Evolutionary conservation across 208 protist genomes (phyloP).

Genomic region (Leishmania turanica): DNA sequence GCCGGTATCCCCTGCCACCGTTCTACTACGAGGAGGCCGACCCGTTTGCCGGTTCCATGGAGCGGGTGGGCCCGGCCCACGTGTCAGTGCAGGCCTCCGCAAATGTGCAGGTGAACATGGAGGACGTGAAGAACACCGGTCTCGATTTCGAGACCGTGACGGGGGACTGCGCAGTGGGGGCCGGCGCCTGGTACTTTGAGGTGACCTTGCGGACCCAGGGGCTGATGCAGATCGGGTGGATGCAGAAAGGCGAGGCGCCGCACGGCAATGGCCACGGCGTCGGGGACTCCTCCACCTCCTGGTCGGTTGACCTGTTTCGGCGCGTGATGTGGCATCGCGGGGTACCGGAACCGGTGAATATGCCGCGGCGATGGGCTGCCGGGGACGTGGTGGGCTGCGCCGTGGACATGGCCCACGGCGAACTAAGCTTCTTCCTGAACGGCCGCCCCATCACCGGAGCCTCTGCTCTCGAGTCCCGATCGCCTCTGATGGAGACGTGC

Average conservation of each 20-base stretch:
- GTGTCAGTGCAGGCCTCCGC: constrained; percentile 78
- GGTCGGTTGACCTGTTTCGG: constrained; percentile 89
- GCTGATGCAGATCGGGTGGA: constrained; percentile 93
- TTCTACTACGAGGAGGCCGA: constrained; percentile 89
- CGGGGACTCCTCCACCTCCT: constrained; percentile 83
- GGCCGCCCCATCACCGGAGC: constrained; percentile 61
- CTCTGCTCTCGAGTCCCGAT: constrained; percentile 17
- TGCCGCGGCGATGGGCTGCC: constrained; percentile 71
- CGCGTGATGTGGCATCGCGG: constrained; percentile 88
- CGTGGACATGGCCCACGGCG: constrained; percentile 69
- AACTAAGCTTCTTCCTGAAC: constrained; percentile 87
- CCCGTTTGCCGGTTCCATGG: constrained; percentile 75
- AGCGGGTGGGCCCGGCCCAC: constrained; percentile 82
- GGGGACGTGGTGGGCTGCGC: constrained; percentile 92
- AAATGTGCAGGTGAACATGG: constrained; percentile 70
- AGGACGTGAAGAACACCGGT: constrained; percentile 79
- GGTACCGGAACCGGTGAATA: constrained; percentile 54
- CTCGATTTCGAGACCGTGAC: constrained; percentile 70
- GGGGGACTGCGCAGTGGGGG: constrained; percentile 79
- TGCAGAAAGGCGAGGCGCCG: constrained; percentile 34
- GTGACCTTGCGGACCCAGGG: constrained; percentile 88
- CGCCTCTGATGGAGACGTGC: constrained; percentile 34
- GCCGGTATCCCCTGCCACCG: constrained; percentile 65
- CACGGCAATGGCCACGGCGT: constrained; percentile 53
- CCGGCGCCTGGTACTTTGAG: constrained; percentile 92